phyloP scores from a whole-genome alignment of 768 basidiomycete species.

The Boletus fagicola region DNA sequence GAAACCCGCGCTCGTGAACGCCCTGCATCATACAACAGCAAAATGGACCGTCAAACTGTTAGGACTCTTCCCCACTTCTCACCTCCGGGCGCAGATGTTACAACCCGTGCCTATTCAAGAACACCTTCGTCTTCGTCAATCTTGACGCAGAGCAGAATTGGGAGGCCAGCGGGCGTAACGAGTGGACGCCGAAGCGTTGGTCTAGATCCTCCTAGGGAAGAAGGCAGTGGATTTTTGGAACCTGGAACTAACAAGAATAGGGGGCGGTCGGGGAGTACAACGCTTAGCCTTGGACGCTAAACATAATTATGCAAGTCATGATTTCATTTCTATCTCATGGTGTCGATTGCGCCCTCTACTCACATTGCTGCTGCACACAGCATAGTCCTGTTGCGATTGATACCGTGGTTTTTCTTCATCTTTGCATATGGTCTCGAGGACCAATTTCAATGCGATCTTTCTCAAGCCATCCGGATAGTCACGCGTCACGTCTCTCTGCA shows the following conservation, averaged over 20 bases:
- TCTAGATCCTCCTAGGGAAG: conserved; percentile 26
- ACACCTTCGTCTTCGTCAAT: conserved; percentile 37
- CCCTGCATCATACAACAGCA: conserved; percentile 28
- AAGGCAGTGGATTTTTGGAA: conserved; percentile 16
- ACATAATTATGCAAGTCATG: conserved; percentile 15
- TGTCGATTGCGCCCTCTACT: conserved; percentile 10
- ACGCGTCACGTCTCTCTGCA: conserved; percentile 10
- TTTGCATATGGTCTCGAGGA: conserved; percentile 24
- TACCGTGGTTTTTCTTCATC: conserved; percentile 7
- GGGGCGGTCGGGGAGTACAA: conserved; percentile 29
- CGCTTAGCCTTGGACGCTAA: conserved; percentile 23
- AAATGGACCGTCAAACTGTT: conserved; percentile 15
- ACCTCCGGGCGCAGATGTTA: conserved; percentile 43
- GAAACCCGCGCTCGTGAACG: conserved; percentile 29
- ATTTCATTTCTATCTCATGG: conserved; percentile 8
- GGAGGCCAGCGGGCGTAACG: conserved; percentile 37
- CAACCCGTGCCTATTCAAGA: conserved; percentile 44
- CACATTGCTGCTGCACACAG: conserved; percentile 13
- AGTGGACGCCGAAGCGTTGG: conserved; percentile 46
- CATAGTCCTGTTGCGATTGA: conserved; percentile 12
- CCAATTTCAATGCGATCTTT: conserved; percentile 19
- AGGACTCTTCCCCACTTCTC: conserved; percentile 47
- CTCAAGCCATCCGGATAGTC: conserved; percentile 6
- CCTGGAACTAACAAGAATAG: conserved; percentile 22
- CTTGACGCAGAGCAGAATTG: conserved; percentile 47